phyloP scores from a whole-genome alignment of 2,329 filamentous ascomycete species.

The Pyrenochaeta sp. region DNA sequence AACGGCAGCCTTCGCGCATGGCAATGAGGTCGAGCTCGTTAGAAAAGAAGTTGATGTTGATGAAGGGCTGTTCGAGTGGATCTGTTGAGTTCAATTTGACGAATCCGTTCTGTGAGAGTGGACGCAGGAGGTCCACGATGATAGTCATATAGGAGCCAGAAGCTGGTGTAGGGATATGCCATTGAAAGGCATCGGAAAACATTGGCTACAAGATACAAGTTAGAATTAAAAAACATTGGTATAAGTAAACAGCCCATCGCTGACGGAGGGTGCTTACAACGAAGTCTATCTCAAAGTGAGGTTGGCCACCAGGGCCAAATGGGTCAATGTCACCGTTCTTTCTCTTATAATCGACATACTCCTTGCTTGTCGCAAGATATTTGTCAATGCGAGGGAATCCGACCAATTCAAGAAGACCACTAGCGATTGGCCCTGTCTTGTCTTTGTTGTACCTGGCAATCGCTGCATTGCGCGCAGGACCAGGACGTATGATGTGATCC shows the following conservation, averaged over 20 bases:
- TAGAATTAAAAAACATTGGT: not conserved
- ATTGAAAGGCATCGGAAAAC: conserved; percentile 63
- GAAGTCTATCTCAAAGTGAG: conserved; percentile 59
- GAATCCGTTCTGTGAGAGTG: conserved; percentile 62
- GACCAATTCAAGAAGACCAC: conserved; percentile 60
- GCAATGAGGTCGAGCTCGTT: conserved; percentile 62
- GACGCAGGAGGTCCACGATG: conserved; percentile 62
- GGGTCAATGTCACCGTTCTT: conserved; percentile 49
- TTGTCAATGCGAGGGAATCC: conserved; percentile 67
- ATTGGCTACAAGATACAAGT: conserved; percentile 45
- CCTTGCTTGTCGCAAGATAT: conserved; percentile 58
- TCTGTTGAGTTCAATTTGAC: conserved; percentile 67
- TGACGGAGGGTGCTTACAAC: conserved; percentile 46
- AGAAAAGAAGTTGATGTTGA: conserved; percentile 49
- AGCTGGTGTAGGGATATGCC: conserved; percentile 55
- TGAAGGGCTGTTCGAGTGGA: conserved; percentile 68
- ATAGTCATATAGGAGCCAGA: conserved; percentile 64
- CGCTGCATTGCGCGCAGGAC: conserved; percentile 43
- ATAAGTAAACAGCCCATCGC: not conserved
- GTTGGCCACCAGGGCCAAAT: conserved; percentile 35
- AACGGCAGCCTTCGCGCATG: conserved; percentile 66
- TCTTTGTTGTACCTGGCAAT: conserved; percentile 49
- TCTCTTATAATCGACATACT: conserved; percentile 57
- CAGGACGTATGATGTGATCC: conserved; percentile 52
- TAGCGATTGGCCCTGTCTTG: conserved; percentile 52